Conservation (phyloP, 1,284 basidiomycete genomes). For the Mycena sp. region DNA sequence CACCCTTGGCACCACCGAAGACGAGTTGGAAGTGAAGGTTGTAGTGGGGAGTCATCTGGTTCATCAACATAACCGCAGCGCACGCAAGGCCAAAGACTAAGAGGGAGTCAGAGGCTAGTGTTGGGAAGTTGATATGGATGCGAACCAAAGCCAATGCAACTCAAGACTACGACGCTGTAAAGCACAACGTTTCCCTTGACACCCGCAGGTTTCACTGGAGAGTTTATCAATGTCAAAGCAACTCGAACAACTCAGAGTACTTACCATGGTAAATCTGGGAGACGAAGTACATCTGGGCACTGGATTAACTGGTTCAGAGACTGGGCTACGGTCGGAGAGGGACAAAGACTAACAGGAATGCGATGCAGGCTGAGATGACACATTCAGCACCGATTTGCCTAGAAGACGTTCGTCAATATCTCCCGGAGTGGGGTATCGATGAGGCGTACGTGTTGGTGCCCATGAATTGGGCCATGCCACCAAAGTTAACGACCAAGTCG, state of each 20-base stretch:
- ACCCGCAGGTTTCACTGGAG: conserved; percentile 17
- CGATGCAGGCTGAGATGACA: conserved; percentile 13
- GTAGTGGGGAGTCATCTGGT: conserved; percentile 23
- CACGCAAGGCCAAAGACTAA: conserved; percentile 17
- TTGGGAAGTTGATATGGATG: neutral
- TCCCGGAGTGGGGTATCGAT: too few relatives aligned
- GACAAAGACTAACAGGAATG: conserved; percentile 9
- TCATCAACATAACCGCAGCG: conserved; percentile 18
- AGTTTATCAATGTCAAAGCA: too few relatives aligned
- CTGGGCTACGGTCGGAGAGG: too few relatives aligned
- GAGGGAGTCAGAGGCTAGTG: neutral
- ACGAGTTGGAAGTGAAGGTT: conserved; percentile 21
- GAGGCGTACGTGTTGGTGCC: neutral
- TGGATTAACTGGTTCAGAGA: neutral
- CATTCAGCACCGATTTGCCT: conserved; percentile 23
- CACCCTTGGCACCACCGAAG: conserved; percentile 24
- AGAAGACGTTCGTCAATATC: too few relatives aligned
- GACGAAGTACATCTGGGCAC: conserved; percentile 22
- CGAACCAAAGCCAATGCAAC: conserved; percentile 21
- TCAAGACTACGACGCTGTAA: neutral
- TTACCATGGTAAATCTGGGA: conserved; percentile 8
- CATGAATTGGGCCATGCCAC: conserved; percentile 2
- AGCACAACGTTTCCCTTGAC: neutral
- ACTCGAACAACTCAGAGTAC: too few relatives aligned
- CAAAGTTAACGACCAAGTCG: conserved; percentile 14